Conservation (phyloP, 2,329 filamentous ascomycete genomes). For the Alternaria postmessia region DNA sequence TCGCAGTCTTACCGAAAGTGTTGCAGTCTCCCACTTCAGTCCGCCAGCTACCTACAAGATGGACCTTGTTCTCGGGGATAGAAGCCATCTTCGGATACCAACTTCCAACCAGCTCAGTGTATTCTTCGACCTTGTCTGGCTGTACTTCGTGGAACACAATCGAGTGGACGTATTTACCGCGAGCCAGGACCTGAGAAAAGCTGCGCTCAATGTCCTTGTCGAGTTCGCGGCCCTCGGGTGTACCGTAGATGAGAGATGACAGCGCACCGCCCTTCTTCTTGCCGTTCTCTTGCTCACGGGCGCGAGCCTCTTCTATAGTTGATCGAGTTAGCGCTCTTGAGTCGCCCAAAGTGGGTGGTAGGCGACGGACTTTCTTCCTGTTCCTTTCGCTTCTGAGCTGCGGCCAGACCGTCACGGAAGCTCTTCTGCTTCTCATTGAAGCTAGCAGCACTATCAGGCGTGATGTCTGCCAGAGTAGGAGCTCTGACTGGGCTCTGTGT, state of each 20-base stretch:
- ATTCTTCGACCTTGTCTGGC: slow-evolving; percentile 94
- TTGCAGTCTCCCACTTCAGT: slow-evolving; percentile 97
- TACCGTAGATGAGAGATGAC: slow-evolving; percentile 93
- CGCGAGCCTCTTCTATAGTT: slow-evolving; percentile 61
- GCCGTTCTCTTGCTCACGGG: slow-evolving; percentile 66
- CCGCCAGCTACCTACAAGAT: slow-evolving; percentile 96
- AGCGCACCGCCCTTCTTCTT: slow-evolving; percentile 73
- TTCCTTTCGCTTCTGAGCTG: slow-evolving; percentile 78
- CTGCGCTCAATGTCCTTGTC: slow-evolving; percentile 95
- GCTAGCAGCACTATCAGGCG: slow-evolving; percentile 70
- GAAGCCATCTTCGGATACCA: slow-evolving; percentile 94
- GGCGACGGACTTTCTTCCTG: slow-evolving; percentile 81
- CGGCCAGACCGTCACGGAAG: slow-evolving; percentile 83
- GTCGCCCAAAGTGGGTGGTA: slow-evolving; percentile 52
- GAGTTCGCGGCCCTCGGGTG: slow-evolving; percentile 90
- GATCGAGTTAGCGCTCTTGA: slow-evolving; percentile 55
- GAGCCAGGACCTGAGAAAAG: slow-evolving; percentile 92
- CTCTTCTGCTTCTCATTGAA: slow-evolving; percentile 86
- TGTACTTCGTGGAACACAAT: slow-evolving; percentile 97
- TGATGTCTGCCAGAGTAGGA: slow-evolving; percentile 89
- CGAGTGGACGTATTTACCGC: slow-evolving; percentile 97
- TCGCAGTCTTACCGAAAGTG: slow-evolving; percentile 77
- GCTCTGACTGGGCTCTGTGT: slow-evolving; percentile 36
- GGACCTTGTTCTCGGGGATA: slow-evolving; percentile 87
- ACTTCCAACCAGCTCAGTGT: slow-evolving; percentile 83